Base-by-base conservation (phyloP, 2,329 filamentous ascomycete genomes). In the Hortaea werneckii region DNA sequence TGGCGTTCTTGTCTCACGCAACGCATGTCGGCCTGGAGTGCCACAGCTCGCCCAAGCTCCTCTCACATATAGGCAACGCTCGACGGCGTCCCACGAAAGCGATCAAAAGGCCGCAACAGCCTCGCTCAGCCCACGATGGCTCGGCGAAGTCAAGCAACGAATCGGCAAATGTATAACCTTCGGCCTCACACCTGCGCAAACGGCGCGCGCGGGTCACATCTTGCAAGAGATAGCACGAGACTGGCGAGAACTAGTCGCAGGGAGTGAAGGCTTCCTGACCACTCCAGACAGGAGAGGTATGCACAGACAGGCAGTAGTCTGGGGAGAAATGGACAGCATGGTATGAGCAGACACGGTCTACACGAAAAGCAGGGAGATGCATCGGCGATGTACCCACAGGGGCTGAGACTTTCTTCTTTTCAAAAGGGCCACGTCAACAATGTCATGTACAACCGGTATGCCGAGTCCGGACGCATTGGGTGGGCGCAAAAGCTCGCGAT, bases 241-340 rank as follows among this genome's bases (percentile, higher is more conserved):
- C 52, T 92, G 87, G 87, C 71, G 83, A 38, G 77, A 79, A 53
- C 67, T 92, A 46, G 67, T 85, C 29, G 84, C 82, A 0, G 85
- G 85, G 0, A 80, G 79, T 47, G 83, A 90, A 58, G 86, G 87
- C 0, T 94, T 80, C 62, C 64, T 92, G 51, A 85, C 81, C 0
- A 75, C 72, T 8, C 70, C 74, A 48, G 73, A 76, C 54, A 72
- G 79, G 42, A 77, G 74, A 40, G 78, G 85, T 0, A 60, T 90
- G 30, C 77, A 79, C 51, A 70, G 74, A 44, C 80, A 86, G 49
- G 72, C 75, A 52, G 82, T 94, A 26, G 80, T 79, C 0, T 94
- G 86, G 87, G 88, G 87, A 29, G 87, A 95, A 63, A 87, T 88
- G 83, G 73, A 79, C 53, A 68, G 64, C 54, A 78, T 79, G 76